A percentile compares a stretch with the other conserved stretches of the same genome.
phyloP scores from a whole-genome alignment of 176 grass and related monocot genomes.

The Guadua angustifolia region DNA sequence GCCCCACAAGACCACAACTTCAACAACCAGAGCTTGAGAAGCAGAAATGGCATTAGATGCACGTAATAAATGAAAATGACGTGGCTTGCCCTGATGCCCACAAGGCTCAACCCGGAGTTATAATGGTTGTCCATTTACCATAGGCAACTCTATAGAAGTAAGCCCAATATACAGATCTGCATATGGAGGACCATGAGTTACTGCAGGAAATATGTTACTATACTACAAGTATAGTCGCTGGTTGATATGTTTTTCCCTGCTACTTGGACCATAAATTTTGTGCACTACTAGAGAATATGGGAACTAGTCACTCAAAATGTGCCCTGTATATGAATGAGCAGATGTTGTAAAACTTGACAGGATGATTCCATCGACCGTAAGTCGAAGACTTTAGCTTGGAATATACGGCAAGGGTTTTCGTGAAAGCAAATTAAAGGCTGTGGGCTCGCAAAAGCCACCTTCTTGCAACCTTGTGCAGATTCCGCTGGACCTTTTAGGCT shows the following conservation, averaged over 20 bases:
- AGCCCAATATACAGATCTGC: not conserved
- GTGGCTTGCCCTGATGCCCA: slow-evolving; percentile 10
- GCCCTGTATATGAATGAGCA: not conserved
- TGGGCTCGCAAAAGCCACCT: slow-evolving; percentile 38
- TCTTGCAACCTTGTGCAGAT: slow-evolving; percentile 3
- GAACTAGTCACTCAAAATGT: slow-evolving; percentile 28
- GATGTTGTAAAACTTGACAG: slow-evolving; percentile 16
- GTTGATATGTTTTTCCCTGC: not conserved
- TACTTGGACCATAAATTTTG: not conserved
- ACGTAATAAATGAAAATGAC: slow-evolving; percentile 30
- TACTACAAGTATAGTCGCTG: not conserved
- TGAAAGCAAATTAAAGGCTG: slow-evolving; percentile 28
- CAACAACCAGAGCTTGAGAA: slow-evolving; percentile 30
- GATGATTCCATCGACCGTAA: not conserved
- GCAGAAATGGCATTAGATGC: slow-evolving; percentile 25
- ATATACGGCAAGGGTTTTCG: slow-evolving; percentile 45
- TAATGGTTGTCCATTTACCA: slow-evolving; percentile 15
- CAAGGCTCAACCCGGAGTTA: not conserved
- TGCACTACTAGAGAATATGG: not conserved
- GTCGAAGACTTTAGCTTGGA: not conserved
- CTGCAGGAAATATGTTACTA: not conserved
- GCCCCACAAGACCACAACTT: slow-evolving; percentile 7
- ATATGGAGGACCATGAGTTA: not conserved
- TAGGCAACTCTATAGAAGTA: not conserved
- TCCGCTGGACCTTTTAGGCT: not conserved